Base-by-base conservation (phyloP, 176 grass and related monocot genomes). In the Pontederia paniculata region DNA sequence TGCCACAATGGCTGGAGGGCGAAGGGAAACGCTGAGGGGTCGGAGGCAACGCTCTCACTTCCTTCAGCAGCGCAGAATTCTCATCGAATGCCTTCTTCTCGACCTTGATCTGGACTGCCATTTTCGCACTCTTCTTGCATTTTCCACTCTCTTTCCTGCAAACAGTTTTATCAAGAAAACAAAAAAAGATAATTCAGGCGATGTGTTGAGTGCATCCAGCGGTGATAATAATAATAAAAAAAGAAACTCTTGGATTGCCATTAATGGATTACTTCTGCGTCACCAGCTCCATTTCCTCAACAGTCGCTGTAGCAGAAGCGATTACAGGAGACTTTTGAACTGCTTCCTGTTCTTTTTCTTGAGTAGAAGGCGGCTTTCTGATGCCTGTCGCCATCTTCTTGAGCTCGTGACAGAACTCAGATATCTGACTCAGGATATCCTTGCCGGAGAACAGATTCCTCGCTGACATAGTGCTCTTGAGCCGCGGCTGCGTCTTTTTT, bases 381-480 rank as follows among this genome's bases (percentile, higher is more conserved):
- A 23, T 37, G 37, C 31, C 57, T 57, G 46, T 52, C 14, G 81
- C 80, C 83, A 98, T 70, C 72, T 76, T 82, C 72, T 91, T 98
- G 58, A 98, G 75, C 60, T 98, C 93, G 61, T 79, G 86, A 68
- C 77, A 98, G 66, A 98, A 98, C 19, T 91, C 93, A 0, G 93
- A 84, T 54, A 98, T 88, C 77, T 98, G 93, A 49, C 75, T 74
- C 76, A 98, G 68, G 48, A 91, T 82, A 70, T 98, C 93, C 68
- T 50, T 87, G 17, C 86, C 86, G 31, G 93, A 84, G 70, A 98
- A 98, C 50, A 98, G 77, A 67, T 98, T 98, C 62, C 87, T 98
- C n/a, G 83, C 86, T 9, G 93, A 98, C 61, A 91, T 70, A 6
- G 86, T 98, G 78, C 87, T 98, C 76, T 63, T 91, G 54, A 86